These are phyloP conservation scores for Phytophthora hybrid DNA, from an alignment of 352 stramenopile species.

Conservation along the genomic window DNA sequence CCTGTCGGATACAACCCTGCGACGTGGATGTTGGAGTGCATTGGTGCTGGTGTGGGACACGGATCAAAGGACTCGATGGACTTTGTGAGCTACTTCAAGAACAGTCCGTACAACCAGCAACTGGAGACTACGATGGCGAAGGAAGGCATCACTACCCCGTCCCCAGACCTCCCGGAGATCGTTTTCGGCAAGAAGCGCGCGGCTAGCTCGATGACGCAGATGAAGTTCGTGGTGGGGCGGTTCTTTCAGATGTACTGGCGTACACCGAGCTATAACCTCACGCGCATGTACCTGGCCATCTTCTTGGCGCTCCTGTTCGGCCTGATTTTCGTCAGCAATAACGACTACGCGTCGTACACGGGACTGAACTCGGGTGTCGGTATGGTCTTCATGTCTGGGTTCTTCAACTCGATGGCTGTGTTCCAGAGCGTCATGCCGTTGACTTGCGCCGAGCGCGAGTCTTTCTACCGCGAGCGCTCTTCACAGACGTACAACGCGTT, in stretches of 20 bases:
- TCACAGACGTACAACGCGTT: constrained; percentile 80
- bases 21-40: constrained; percentile 85
- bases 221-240: constrained; percentile 39
- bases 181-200: constrained; percentile 42
- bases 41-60: constrained; percentile 16
- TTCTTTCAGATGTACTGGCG: constrained; percentile 55
- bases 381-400: constrained; percentile 46
- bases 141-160: constrained; percentile 35
- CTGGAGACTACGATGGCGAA: constrained; percentile 27
- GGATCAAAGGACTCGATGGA: constrained; percentile 8
- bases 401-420: constrained; percentile 74
- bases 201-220: constrained; percentile 30
- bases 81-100: constrained; percentile 42
- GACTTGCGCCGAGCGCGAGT: constrained; percentile 63
- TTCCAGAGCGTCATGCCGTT: constrained; percentile 76
- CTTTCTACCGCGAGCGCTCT: constrained; percentile 82
- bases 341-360: constrained; percentile 44
- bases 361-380: constrained; percentile 56
- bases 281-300: constrained; percentile 55
- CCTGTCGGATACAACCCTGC: constrained; percentile 55
- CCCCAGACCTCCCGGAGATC: constrained; percentile 32
- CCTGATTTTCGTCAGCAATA: constrained; percentile 56
- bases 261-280: constrained; percentile 79
- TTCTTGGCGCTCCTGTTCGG: constrained; percentile 82
- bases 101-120: constrained; percentile 26